These are phyloP conservation scores for Helminthosporium solani DNA, from an alignment of 2,329 filamentous ascomycete genomes.

Conservation along the genomic window DNA sequence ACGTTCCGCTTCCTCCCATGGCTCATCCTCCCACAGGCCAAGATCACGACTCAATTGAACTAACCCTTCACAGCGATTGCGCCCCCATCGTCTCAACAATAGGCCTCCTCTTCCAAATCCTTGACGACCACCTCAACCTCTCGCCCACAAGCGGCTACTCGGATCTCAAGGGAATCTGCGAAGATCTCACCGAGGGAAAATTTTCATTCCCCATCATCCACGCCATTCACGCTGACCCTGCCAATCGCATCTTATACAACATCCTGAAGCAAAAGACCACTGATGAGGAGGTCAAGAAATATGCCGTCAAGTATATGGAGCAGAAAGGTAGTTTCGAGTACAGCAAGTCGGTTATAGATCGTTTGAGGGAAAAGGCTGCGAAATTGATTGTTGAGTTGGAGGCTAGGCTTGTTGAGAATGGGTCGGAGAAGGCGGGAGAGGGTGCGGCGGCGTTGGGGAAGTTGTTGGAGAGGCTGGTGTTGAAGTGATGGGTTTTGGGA, in stretches of 20 bases:
- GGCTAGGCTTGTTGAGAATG: conserved; percentile 41
- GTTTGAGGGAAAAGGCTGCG: conserved; percentile 46
- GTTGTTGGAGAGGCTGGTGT: conserved; percentile 45
- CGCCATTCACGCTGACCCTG: conserved; percentile 74
- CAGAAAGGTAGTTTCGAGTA: conserved; percentile 87
- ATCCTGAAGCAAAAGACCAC: conserved; percentile 88
- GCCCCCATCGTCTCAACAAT: conserved; percentile 82
- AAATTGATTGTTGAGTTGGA: conserved; percentile 46
- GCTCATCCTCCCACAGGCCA: not conserved
- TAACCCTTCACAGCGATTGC: conserved; percentile 58
- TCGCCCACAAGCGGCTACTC: conserved; percentile 60
- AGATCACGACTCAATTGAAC: not conserved
- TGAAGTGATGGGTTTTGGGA: conserved; percentile 23
- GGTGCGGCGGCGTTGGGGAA: conserved; percentile 41
- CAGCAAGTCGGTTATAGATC: conserved; percentile 61
- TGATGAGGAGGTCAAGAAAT: conserved; percentile 85
- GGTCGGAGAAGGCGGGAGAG: conserved; percentile 36
- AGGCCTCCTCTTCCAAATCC: conserved; percentile 85
- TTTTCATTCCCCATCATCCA: conserved; percentile 97
- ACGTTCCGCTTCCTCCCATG: conserved; percentile 16
- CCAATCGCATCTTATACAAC: conserved; percentile 79
- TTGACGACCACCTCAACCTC: conserved; percentile 93
- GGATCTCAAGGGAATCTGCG: conserved; percentile 88
- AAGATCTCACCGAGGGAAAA: conserved; percentile 95
- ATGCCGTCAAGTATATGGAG: conserved; percentile 90